phyloP scores from a whole-genome alignment of 495 filamentous ascomycete species.

The Tricharina praecox region DNA sequence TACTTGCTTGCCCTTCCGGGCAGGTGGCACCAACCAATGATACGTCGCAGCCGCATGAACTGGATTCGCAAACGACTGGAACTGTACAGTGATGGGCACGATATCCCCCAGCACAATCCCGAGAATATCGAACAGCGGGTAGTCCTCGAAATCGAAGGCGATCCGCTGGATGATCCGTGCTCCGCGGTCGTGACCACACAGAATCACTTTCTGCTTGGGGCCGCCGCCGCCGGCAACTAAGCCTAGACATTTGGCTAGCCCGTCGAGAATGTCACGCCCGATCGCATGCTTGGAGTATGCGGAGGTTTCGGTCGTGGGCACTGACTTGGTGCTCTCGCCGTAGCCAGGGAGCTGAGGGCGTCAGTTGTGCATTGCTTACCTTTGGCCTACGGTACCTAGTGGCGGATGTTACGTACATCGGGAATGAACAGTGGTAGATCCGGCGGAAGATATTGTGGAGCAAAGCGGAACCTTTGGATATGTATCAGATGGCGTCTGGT shows the following conservation, averaged over 20 bases:
- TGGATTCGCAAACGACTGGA: conserved; percentile 24
- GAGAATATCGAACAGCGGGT: conserved; percentile 20
- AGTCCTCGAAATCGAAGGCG: conserved; percentile 24
- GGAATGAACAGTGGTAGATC: conserved; percentile 29
- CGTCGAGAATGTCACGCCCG: conserved; percentile 29
- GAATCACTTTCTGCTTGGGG: conserved; percentile 16
- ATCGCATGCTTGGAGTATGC: conserved; percentile 28
- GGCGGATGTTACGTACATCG: conserved; percentile 20
- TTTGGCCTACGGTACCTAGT: no score
- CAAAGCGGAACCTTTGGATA: conserved; percentile 21
- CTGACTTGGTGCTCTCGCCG: conserved; percentile 28
- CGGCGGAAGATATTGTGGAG: conserved; percentile 16
- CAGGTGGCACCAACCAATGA: conserved; percentile 36
- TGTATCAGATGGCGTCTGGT: no score
- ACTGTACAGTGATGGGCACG: conserved; percentile 33
- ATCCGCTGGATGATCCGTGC: conserved; percentile 35
- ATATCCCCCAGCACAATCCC: conserved; percentile 33
- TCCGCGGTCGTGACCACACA: conserved; percentile 35
- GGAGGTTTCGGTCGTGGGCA: conserved; percentile 18
- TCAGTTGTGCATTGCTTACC: no score
- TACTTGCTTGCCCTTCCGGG: no score
- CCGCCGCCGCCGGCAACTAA: background rate
- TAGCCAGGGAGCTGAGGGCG: conserved; percentile 34
- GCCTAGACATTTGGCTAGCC: conserved; percentile 5
- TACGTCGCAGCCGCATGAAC: conserved; percentile 26